Percentiles rank a stretch among this genome's conserved stretches.
phyloP scores from a whole-genome alignment of 805 yeast species.

The Dipodascopsis tothii region DNA sequence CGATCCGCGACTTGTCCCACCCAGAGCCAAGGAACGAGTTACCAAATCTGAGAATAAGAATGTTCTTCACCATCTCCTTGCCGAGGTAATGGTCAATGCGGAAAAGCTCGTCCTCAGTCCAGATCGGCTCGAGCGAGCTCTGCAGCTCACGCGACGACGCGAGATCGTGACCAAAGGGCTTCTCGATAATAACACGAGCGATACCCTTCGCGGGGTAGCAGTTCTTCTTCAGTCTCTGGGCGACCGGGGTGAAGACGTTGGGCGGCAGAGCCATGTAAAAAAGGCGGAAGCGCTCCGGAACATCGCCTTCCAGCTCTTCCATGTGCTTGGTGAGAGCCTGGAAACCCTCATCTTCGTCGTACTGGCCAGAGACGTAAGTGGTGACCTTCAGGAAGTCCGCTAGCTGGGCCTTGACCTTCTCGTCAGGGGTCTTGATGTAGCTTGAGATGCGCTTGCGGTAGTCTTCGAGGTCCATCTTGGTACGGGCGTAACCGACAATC shows the following conservation, averaged over 20 bases:
- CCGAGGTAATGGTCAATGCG: constrained; percentile 97
- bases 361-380: constrained; percentile 67
- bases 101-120: constrained; percentile 83
- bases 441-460: constrained; percentile 59
- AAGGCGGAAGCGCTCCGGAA: constrained; percentile 62
- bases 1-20: constrained; percentile 77
- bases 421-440: constrained; percentile 51
- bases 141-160: constrained; percentile 71
- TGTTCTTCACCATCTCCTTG: constrained; percentile 94
- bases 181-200: constrained; percentile 83
- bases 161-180: constrained; percentile 94
- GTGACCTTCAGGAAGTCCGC: constrained; percentile 61
- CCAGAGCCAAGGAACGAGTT: constrained; percentile 80
- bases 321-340: constrained; percentile 47
- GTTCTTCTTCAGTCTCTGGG: constrained; percentile 58
- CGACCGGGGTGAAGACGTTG: constrained; percentile 75
- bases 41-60: constrained; percentile 82
- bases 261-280: constrained; percentile 95
- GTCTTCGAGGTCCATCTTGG: constrained; percentile 60
- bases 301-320: constrained; percentile 50
- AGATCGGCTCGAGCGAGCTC: constrained; percentile 68
- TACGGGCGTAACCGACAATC: constrained; percentile 89
- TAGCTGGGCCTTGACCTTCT: constrained; percentile 34
- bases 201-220: constrained; percentile 58
- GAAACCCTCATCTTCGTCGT: constrained; percentile 76